Percentiles rank a stretch among this genome's conserved stretches.
Conservation (phyloP, 352 stramenopile species). For the Elongisporangium undulatum region DNA sequence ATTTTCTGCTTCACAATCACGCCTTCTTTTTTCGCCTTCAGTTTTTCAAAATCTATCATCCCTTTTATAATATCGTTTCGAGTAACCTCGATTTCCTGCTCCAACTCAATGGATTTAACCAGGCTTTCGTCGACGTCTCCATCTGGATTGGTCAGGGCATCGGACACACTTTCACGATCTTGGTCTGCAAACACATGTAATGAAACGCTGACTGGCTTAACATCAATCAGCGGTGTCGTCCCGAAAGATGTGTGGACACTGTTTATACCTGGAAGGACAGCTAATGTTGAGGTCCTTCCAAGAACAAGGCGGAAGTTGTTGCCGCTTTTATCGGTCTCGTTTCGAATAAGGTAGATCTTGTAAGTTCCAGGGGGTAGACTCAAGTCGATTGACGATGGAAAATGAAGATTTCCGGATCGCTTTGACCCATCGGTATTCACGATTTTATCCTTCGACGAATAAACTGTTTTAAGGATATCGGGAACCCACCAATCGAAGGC, state of each 20-base stretch:
- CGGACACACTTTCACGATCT: slow-evolving; percentile 13
- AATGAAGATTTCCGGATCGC: slow-evolving; percentile 10
- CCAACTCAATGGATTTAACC: slow-evolving; percentile 11
- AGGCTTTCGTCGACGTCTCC: slow-evolving; percentile 22
- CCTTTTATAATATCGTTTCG: slow-evolving; percentile 13
- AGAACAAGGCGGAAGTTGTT: slow-evolving; percentile 28
- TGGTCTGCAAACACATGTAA: slow-evolving; percentile 26
- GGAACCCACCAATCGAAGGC: slow-evolving; percentile 39
- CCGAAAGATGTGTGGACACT: slow-evolving; percentile 53
- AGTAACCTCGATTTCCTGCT: slow-evolving; percentile 37
- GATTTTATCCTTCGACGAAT: slow-evolving; percentile 12
- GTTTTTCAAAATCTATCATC: slow-evolving; percentile 3
- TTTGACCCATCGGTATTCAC: slow-evolving; percentile 17
- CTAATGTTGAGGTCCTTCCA: slow-evolving; percentile 18
- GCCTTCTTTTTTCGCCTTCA: slow-evolving; percentile 15
- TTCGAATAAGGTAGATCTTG: slow-evolving; percentile 39
- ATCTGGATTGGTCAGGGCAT: slow-evolving; percentile 12
- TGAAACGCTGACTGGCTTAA: slow-evolving; percentile 33
- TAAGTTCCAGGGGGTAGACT: slow-evolving; percentile 42
- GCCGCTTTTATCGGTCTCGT: slow-evolving; percentile 13
- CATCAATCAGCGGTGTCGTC: slow-evolving; percentile 49
- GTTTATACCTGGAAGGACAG: slow-evolving; percentile 40
- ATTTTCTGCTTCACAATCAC: slow-evolving; percentile 14
- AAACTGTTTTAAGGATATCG: slow-evolving; percentile 19
- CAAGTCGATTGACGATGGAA: slow-evolving; percentile 37